Base-by-base conservation (phyloP, 306 rosid genomes). In the Vigna reflexopilosa region DNA sequence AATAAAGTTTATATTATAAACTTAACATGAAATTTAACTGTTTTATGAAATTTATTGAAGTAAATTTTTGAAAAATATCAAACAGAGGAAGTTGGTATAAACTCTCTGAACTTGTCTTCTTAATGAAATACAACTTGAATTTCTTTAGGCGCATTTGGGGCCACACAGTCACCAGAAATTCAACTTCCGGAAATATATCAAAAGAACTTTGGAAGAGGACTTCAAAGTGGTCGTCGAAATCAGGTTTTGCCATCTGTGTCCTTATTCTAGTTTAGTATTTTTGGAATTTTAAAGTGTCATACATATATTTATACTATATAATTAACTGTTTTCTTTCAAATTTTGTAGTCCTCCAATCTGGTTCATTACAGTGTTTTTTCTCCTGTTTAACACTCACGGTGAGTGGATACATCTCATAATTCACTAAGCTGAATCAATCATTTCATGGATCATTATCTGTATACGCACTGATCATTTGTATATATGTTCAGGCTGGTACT, bases 161-260 rank as follows among this genome's bases (percentile, higher is more conserved):
- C 68, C 47, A 8, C 68, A 62, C 3, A 62, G 68, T 32, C 68
- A 34, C 68, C 20, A 16, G 47, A 62, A 62, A 7, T 62, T 62
- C 7, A 12, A 62, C 47, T 62, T 62, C 34, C 13, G 47, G 7
- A 7, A 62, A n/a, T 62, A 62, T 8, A 62, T 62, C 7, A 62
- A 62, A 32, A 32, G 68, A 32, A 16, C 45, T 32, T 8, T 62
- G 47, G 68, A 62, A 16, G 47, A 62, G 47, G 68, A 62, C 68
- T 62, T 62, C 47, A 62, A 62, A 34, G 68, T 62, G 22, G 47
- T 62, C 4, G 68, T 62, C 9, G 68, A 62, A 62, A 62, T 62
- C 68, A 62, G 67, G 67, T 62, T 61, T 59, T 26, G 17, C 9
- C 8, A 6, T 51, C 24, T 51, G 7, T 16, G 9, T 16, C 2